Evolutionary conservation across 352 stramenopile genomes (phyloP).

Genomic region (Pythium aquatile): DNA sequence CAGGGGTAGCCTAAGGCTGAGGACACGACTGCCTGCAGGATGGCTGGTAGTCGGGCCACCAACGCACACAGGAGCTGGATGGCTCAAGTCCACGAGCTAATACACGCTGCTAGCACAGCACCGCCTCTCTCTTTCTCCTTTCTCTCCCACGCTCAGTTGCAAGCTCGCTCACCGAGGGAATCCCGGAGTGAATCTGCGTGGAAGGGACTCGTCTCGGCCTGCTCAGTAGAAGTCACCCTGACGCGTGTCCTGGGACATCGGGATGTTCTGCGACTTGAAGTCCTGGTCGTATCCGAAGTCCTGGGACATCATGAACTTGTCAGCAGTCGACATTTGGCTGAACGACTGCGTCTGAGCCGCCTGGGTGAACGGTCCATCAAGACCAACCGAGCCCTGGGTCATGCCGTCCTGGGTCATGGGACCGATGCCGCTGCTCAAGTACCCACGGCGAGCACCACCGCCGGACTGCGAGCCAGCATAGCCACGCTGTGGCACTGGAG

Average conservation of each 20-base stretch:
- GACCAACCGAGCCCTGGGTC: conserved; percentile 51
- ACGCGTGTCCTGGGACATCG: conserved; percentile 77
- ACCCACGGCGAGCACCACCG: conserved; percentile 26
- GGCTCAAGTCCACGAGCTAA: background rate
- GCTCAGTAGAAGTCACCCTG: conserved; percentile 73
- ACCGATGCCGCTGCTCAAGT: conserved; percentile 38
- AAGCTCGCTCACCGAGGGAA: background rate
- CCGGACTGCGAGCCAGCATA: conserved; percentile 22
- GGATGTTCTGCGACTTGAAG: conserved; percentile 83
- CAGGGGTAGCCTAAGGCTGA: too few species aligned
- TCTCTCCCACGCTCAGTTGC: background rate
- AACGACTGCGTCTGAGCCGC: conserved; percentile 79
- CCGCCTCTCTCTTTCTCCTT: background rate
- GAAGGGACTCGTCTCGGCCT: background rate
- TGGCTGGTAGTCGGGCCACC: background rate
- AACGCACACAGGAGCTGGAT: background rate
- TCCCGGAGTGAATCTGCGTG: background rate
- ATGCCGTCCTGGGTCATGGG: conserved; percentile 78
- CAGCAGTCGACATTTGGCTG: conserved; percentile 70
- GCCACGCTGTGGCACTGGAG: conserved; percentile 36
- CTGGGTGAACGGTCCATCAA: conserved; percentile 82
- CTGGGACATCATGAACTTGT: conserved; percentile 86
- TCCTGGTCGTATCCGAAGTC: conserved; percentile 80
- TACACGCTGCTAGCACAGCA: background rate
- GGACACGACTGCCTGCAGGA: background rate